phyloP scores from a whole-genome alignment of 129 eudicot species.

The Cynara cardunculus region DNA sequence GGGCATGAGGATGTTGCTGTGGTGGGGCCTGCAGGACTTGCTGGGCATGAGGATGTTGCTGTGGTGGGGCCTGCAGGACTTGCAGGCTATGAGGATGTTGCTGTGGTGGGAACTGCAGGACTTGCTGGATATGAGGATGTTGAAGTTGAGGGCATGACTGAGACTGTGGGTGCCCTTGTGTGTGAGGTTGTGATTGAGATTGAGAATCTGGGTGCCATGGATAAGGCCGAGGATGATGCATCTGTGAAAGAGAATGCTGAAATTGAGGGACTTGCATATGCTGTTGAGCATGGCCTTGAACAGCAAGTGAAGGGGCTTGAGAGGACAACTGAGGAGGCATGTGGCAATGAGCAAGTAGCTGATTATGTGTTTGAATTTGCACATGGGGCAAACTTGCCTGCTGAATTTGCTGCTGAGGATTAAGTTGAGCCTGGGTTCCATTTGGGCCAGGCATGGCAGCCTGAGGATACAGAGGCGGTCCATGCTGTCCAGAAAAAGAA shows the following conservation, averaged over 20 bases:
- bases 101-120: not conserved
- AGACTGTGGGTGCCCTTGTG: slow-evolving; percentile 27
- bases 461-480: slow-evolving; percentile 15
- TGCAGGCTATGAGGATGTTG: slow-evolving; percentile 23
- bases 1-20: slow-evolving; percentile 43
- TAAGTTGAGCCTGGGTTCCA: slow-evolving; percentile 9
- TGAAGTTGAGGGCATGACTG: too few relatives aligned
- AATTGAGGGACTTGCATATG: slow-evolving; percentile 46
- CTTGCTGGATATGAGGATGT: too few relatives aligned
- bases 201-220: slow-evolving; percentile 10
- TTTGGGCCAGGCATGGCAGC: not conserved
- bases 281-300: slow-evolving; percentile 40
- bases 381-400: slow-evolving; percentile 33
- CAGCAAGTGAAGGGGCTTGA: slow-evolving; percentile 24
- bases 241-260: slow-evolving; percentile 44
- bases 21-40: slow-evolving; percentile 33
- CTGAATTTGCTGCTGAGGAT: slow-evolving; percentile 30
- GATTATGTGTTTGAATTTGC: slow-evolving; percentile 35
- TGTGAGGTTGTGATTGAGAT: slow-evolving; percentile 24
- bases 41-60: slow-evolving; percentile 35
- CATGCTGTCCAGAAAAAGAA: slow-evolving; percentile 10
- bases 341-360: slow-evolving; percentile 34
- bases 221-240: slow-evolving; percentile 31
- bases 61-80: slow-evolving; percentile 27
- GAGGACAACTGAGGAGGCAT: slow-evolving; percentile 28